phyloP scores from a whole-genome alignment of 176 grass and related monocot species.

The Thinopyrum elongatum region DNA sequence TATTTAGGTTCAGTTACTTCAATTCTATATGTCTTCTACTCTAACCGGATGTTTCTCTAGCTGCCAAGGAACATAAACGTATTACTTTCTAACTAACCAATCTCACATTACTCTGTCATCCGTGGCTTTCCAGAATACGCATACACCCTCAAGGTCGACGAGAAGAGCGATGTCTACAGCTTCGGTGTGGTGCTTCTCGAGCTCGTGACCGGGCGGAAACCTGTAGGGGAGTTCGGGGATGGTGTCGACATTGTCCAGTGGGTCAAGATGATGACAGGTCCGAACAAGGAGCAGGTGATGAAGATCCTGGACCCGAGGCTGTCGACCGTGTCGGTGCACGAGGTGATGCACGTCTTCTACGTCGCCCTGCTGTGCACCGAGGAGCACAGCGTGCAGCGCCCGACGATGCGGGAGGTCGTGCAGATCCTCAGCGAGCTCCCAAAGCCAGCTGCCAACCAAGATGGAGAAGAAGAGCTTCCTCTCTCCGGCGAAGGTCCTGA shows the following conservation, averaged over 20 bases:
- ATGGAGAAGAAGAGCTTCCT: constrained; percentile 49
- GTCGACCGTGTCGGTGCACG: constrained; percentile 62
- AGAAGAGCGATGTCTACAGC: constrained; percentile 97
- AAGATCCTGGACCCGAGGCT: constrained; percentile 89
- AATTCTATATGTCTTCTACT: background rate
- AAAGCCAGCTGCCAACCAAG: constrained; percentile 31
- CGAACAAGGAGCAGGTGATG: constrained; percentile 75
- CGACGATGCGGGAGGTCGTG: constrained; percentile 92
- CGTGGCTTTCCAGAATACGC: constrained; percentile 69
- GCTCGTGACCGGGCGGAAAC: constrained; percentile 85
- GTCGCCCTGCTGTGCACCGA: constrained; percentile 85
- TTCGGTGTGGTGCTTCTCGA: constrained; percentile 96
- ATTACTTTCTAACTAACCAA: background rate
- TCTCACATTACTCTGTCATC: background rate
- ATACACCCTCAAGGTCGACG: constrained; percentile 95
- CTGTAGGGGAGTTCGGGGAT: constrained; percentile 89
- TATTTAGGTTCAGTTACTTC: constrained; percentile 3
- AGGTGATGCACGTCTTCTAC: constrained; percentile 86
- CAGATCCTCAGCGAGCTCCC: constrained; percentile 88
- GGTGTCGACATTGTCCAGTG: constrained; percentile 98
- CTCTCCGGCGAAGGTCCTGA: constrained; percentile 17
- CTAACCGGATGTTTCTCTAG: background rate
- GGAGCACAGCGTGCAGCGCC: constrained; percentile 91
- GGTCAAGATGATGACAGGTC: constrained; percentile 77
- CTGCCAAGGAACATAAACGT: background rate